phyloP scores from a whole-genome alignment of 768 basidiomycete species.

The Agaricus blazei region DNA sequence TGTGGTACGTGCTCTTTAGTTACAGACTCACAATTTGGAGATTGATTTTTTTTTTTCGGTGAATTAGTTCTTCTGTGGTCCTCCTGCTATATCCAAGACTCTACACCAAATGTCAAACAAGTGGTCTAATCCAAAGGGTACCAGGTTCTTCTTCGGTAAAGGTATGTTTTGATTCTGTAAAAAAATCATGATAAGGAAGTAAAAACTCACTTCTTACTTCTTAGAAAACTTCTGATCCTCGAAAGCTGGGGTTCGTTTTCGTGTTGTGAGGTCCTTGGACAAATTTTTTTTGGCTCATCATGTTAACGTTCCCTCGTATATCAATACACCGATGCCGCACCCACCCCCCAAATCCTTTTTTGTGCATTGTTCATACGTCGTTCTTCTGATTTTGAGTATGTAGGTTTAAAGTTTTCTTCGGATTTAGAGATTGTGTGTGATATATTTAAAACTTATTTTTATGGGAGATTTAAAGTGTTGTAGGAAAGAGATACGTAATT shows the following conservation, averaged over 20 bases:
- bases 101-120: constrained; percentile 82
- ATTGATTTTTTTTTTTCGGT: not conserved
- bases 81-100: constrained; percentile 59
- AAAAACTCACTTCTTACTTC: not conserved
- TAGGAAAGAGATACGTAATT: too few relatives aligned
- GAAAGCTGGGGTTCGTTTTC: not conserved
- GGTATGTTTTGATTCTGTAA: constrained; percentile 39
- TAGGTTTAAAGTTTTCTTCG: too few relatives aligned
- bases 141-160: constrained; percentile 88
- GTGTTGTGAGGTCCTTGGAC: not conserved
- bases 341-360: too few relatives aligned
- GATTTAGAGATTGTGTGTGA: too few relatives aligned
- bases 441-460: too few relatives aligned
- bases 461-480: too few relatives aligned
- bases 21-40: not conserved
- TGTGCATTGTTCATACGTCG: not conserved
- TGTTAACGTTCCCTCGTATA: not conserved
- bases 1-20: constrained; percentile 46
- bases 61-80: constrained; percentile 81
- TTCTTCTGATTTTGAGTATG: too few relatives aligned
- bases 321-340: too few relatives aligned
- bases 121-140: constrained; percentile 73
- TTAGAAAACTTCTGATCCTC: constrained; percentile 30
- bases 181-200: not conserved
- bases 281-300: not conserved